phyloP scores from a whole-genome alignment of 2,329 filamentous ascomycete genomes.

The Xylogone sp. region DNA sequence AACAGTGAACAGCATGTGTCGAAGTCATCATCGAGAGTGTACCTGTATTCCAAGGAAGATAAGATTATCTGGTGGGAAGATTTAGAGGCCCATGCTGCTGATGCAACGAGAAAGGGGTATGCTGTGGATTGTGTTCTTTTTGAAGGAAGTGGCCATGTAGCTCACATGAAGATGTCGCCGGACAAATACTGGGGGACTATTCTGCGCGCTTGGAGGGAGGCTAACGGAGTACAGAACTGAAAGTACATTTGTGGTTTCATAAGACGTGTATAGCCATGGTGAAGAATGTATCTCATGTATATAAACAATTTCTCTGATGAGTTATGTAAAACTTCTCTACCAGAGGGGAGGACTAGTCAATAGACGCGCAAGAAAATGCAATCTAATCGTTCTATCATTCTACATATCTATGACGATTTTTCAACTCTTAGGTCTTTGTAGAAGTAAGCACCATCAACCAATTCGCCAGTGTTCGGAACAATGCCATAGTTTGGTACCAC shows the following conservation, averaged over 20 bases:
- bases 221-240: not conserved
- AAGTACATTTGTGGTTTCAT: no score
- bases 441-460: slow-evolving; percentile 51
- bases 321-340: no score
- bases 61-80: slow-evolving; percentile 52
- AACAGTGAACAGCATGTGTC: slow-evolving; percentile 33
- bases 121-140: slow-evolving; percentile 48
- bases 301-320: no score
- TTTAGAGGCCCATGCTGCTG: slow-evolving; percentile 49
- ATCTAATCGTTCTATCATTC: no score
- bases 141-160: slow-evolving; percentile 55
- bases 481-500: slow-evolving; percentile 51
- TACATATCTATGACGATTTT: not conserved
- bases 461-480: slow-evolving; percentile 40
- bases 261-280: no score
- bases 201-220: slow-evolving; percentile 20
- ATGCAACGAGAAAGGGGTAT: slow-evolving; percentile 45
- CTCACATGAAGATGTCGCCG: slow-evolving; percentile 54
- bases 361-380: no score
- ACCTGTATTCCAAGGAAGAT: slow-evolving; percentile 56
- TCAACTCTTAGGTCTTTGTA: slow-evolving; percentile 49
- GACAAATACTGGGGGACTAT: slow-evolving; percentile 54
- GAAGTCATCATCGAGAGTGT: slow-evolving; percentile 42
- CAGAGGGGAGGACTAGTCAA: no score
- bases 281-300: no score